phyloP scores from a whole-genome alignment of 805 yeast genomes.

The Teunomyces kruisii region DNA sequence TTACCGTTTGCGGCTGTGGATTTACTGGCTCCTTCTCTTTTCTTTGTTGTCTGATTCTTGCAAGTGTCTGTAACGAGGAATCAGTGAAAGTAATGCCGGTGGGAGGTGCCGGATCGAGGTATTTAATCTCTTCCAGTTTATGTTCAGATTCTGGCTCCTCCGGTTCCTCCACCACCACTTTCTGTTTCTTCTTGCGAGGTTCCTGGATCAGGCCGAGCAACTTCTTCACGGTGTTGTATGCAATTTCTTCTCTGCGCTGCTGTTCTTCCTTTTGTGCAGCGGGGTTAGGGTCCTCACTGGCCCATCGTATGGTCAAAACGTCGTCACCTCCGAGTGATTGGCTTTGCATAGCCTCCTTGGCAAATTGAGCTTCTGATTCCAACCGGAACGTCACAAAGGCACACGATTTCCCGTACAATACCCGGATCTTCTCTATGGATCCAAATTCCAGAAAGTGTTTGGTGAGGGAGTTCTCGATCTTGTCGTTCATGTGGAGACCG shows the following conservation, averaged over 20 bases:
- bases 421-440: constrained; percentile 62
- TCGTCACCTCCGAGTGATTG: constrained; percentile 65
- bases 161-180: constrained; percentile 21
- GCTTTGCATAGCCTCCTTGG: constrained; percentile 90
- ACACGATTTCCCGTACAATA: constrained; percentile 59
- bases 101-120: neutral
- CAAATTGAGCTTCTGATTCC: constrained; percentile 86
- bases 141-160: constrained; percentile 6
- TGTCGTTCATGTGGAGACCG: constrained; percentile 43
- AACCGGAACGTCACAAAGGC: constrained; percentile 73
- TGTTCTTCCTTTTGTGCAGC: constrained; percentile 51
- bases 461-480: constrained; percentile 33
- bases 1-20: constrained; percentile 8
- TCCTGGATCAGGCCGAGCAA: constrained; percentile 32
- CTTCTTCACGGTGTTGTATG: constrained; percentile 52
- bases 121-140: constrained; percentile 8
- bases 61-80: constrained; percentile 8
- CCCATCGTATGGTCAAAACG: constrained; percentile 77
- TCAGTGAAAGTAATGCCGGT: constrained; percentile 8
- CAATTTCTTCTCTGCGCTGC: constrained; percentile 49
- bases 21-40: neutral
- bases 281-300: constrained; percentile 85
- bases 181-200: constrained; percentile 12
- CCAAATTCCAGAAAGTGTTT: constrained; percentile 74
- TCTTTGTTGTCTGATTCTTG: constrained; percentile 3